Evolutionary conservation across 176 grass and related monocot species (phyloP).

Genomic region (Aegilops bicornis): DNA sequence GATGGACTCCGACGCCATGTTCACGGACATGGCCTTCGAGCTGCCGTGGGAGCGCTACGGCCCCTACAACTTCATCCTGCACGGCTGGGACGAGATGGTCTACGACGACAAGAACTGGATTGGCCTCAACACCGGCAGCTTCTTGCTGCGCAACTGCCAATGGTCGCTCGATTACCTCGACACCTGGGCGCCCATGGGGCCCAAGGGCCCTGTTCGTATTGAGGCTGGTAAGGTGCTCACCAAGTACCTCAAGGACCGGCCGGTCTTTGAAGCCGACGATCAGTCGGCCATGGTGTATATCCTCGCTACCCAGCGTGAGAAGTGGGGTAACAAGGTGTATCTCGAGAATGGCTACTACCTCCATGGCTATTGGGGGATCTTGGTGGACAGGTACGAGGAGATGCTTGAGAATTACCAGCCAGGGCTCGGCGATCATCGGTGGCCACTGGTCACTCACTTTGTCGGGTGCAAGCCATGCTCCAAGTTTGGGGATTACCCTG

Average conservation of each 20-base stretch:
- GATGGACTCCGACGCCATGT: conserved; percentile 99
- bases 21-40: conserved; percentile 97
- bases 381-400: conserved; percentile 93
- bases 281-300: conserved; percentile 99
- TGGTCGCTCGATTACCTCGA: conserved; percentile 99
- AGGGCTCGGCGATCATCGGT: conserved; percentile 93
- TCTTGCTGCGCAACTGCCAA: conserved; percentile 90
- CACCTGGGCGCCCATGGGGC: conserved; percentile 94
- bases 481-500: conserved; percentile 95
- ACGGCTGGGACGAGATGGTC: conserved; percentile 98
- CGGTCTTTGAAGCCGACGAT: conserved; percentile 98
- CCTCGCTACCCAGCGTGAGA: conserved; percentile 79
- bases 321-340: conserved; percentile 86
- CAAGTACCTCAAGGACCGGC: conserved; percentile 82
- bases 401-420: conserved; percentile 98
- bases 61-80: conserved; percentile 76
- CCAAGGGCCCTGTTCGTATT: conserved; percentile 79
- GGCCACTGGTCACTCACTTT: conserved; percentile 96
- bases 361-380: conserved; percentile 97
- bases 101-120: conserved; percentile 98
- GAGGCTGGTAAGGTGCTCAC: conserved; percentile 89
- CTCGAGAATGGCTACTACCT: conserved; percentile 96
- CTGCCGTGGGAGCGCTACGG: conserved; percentile 91
- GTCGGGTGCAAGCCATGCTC: conserved; percentile 97
- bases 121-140: conserved; percentile 96